Evolutionary conservation across 805 yeast species (phyloP).

Genomic region (Cyberlindnera meyerae): DNA sequence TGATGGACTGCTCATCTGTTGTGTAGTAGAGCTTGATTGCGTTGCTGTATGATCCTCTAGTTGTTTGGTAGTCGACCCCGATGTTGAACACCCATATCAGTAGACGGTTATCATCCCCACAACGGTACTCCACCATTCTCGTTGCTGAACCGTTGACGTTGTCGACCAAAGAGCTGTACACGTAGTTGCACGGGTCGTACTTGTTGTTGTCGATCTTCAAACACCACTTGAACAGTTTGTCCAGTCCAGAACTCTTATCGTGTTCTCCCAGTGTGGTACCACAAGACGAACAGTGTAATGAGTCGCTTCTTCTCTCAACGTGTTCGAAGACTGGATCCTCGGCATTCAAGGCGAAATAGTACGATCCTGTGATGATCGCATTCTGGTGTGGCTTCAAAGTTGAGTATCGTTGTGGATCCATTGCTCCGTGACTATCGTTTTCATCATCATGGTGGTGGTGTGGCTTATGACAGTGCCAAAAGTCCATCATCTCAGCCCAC

Average conservation of each 20-base stretch:
- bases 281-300: constrained; percentile 36
- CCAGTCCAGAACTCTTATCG: constrained; percentile 29
- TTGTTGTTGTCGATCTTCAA: constrained; percentile 32
- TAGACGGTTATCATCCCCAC: constrained; percentile 13
- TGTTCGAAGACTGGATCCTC: constrained; percentile 3
- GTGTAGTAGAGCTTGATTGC: constrained; percentile 45
- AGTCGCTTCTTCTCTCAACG: constrained; percentile 2
- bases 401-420: constrained; percentile 31
- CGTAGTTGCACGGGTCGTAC: constrained; percentile 33
- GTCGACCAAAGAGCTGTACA: constrained; percentile 37
- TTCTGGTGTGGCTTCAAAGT: constrained; percentile 39
- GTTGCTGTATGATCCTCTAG: constrained; percentile 12
- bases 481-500: constrained; percentile 95
- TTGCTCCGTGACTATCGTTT: not conserved
- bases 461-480: constrained; percentile 98
- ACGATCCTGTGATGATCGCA: constrained; percentile 49
- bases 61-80: constrained; percentile 28
- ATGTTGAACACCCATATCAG: constrained; percentile 49
- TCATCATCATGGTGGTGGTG: constrained; percentile 25
- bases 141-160: constrained; percentile 39
- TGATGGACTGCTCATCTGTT: constrained; percentile 26
- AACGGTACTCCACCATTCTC: constrained; percentile 30
- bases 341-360: constrained; percentile 37
- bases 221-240: constrained; percentile 55
- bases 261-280: constrained; percentile 34